These are phyloP conservation scores for Claviceps citrina DNA, from an alignment of 2,329 filamentous ascomycete species.

Conservation along the genomic window DNA sequence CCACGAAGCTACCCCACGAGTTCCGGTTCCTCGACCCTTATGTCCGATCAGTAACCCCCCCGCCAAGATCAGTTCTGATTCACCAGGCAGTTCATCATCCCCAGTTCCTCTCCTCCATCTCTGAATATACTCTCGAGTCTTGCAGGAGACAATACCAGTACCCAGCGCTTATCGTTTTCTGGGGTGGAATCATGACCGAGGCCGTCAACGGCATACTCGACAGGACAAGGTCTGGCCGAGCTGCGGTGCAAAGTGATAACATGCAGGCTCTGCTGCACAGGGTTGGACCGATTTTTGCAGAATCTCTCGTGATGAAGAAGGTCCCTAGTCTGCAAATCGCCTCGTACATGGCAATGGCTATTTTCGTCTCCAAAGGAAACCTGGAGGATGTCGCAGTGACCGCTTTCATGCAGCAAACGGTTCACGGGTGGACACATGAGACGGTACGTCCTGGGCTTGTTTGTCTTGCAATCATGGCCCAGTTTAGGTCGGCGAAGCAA, in stretches of 20 bases:
- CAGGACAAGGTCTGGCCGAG: conserved; percentile 57
- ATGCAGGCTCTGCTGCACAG: conserved; percentile 61
- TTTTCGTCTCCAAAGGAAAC: conserved; percentile 69
- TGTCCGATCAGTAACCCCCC: conserved; percentile 57
- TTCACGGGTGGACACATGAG: conserved; percentile 58
- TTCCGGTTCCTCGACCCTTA: conserved; percentile 82
- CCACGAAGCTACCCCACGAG: conserved; percentile 53
- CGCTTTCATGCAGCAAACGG: conserved; percentile 78
- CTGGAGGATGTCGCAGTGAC: conserved; percentile 69
- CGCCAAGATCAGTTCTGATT: conserved; percentile 68
- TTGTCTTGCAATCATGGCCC: conserved; percentile 66
- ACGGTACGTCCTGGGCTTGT: conserved; percentile 60
- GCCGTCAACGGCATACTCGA: conserved; percentile 73
- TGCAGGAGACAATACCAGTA: conserved; percentile 60
- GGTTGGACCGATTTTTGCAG: conserved; percentile 55
- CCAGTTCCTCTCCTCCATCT: conserved; percentile 60
- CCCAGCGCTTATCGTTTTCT: conserved; percentile 69
- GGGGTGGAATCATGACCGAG: conserved; percentile 78
- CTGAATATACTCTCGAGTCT: conserved; percentile 61
- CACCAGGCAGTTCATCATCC: conserved; percentile 69
- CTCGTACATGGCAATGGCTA: conserved; percentile 79
- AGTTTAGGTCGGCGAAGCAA: conserved; percentile 56
- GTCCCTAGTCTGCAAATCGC: conserved; percentile 68
- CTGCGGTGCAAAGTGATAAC: conserved; percentile 61
- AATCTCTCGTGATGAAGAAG: conserved; percentile 60